phyloP scores from a whole-genome alignment of 768 basidiomycete genomes.

The Kwoniella dendrophila region DNA sequence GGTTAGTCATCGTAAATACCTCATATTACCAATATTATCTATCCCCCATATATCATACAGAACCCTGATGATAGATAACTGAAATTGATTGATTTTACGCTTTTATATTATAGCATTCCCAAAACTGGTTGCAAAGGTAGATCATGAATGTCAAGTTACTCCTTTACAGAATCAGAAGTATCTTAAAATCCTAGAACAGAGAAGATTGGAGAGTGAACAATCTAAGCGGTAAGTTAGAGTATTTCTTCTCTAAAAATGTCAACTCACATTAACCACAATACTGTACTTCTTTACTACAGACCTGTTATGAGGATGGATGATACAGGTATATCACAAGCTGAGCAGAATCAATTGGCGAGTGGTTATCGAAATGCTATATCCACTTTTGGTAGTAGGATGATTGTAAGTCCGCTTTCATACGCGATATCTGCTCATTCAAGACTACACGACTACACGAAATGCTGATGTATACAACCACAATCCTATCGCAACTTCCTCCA shows the following conservation, averaged over 20 bases:
- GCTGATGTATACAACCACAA: too few species aligned
- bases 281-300: conserved; percentile 11
- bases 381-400: conserved; percentile 30
- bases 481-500: too few species aligned
- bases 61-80: too few species aligned
- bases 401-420: too few species aligned
- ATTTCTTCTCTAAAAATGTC: background rate
- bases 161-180: conserved; percentile 37
- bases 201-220: conserved; percentile 38
- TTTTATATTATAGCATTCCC: conserved; percentile 33
- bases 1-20: conserved; percentile 24
- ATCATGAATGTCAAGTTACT: conserved; percentile 43
- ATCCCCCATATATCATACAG: too few species aligned
- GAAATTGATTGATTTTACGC: background rate
- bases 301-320: conserved; percentile 41
- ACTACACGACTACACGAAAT: too few species aligned
- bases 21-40: too few species aligned
- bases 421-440: too few species aligned
- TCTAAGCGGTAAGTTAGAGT: conserved; percentile 31
- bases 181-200: conserved; percentile 34
- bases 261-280: background rate
- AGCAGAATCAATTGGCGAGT: conserved; percentile 44
- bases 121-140: conserved; percentile 35
- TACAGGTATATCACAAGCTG: conserved; percentile 28
- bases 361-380: conserved; percentile 40